Base-by-base conservation (phyloP, 768 basidiomycete genomes). In the Kwoniella sp. region DNA sequence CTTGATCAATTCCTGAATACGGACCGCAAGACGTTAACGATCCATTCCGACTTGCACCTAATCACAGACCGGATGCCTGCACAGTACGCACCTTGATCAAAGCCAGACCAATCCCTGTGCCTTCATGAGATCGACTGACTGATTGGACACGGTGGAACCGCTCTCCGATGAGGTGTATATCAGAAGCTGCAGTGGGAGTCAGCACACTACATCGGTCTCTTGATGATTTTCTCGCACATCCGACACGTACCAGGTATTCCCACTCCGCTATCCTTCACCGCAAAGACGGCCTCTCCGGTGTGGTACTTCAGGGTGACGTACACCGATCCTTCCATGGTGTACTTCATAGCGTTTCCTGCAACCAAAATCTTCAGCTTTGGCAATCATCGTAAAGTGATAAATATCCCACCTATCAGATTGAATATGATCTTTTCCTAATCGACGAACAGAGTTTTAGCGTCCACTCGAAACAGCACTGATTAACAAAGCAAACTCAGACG, bases 61-160 rank as follows among this genome's bases (percentile, higher is more conserved):
- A 48, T 48, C 7, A 48, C 47, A 20, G 20, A 8, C 23, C 8
- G 45, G 12, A 22, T 23, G 28, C 13, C 7, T 31, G 20, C 5
- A 29, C 11, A 7, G 11, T 30, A 69, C 70, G 47, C 54, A 78
- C 81, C 62, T 77, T 78, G 52, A 80, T 75, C 30, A 82, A 63
- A 8, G 80, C 73, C 17, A 82, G 66, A n/a, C 81, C 82, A 37
- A 82, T 82, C 5, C 81, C 82, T 2, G 82, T 81, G 1, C 78
- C 82, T 59, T 82, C 82, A 58, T 81, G 76, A 13, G 78, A 80
- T 29, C 82, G 73, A 47, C 76, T 77, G 30, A 79, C 76, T 0
- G 73, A 67, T 55, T 79, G 56, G 7, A 82, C 82, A 7, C 82
- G 76, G 61, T 83, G 82, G 68, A 82, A 83, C 7, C 82, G 68